Percentiles rank a stretch among this genome's conserved stretches.
phyloP scores from a whole-genome alignment of 2,329 filamentous ascomycete species.

The Aureobasidium leucospermi region DNA sequence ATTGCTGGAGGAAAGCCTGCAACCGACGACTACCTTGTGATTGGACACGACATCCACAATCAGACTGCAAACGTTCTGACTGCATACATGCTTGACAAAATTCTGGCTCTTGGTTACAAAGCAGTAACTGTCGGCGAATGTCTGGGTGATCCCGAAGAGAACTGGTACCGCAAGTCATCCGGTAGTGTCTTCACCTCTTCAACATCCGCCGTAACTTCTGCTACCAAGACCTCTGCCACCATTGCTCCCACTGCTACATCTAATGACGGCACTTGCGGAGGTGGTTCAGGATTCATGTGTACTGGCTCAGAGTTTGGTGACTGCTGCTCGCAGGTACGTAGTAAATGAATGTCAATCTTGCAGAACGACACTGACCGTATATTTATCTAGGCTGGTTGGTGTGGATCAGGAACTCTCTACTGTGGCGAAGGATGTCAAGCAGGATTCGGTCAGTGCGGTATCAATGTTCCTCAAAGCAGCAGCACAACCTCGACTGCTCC shows the following conservation, averaged over 20 bases:
- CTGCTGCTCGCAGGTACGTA: constrained; percentile 5
- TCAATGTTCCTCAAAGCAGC: constrained; percentile 4
- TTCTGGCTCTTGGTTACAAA: constrained; percentile 34
- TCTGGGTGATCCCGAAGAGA: constrained; percentile 36
- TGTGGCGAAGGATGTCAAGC: constrained; percentile 26
- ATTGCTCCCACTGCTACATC: constrained; percentile 2
- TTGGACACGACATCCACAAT: constrained; percentile 45
- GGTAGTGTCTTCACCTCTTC: constrained; percentile 8
- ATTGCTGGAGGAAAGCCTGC: constrained; percentile 28
- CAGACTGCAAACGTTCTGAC: constrained; percentile 40
- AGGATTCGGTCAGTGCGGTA: constrained; percentile 22
- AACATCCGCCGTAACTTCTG: constrained; percentile 2
- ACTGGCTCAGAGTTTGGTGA: constrained; percentile 12
- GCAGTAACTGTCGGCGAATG: constrained; percentile 43
- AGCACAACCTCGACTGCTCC: neutral
- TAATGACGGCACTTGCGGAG: constrained; percentile 4
- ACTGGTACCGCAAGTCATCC: constrained; percentile 42
- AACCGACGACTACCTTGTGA: constrained; percentile 39
- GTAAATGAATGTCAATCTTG: neutral
- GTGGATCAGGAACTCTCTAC: constrained; percentile 10
- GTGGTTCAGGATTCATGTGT: constrained; percentile 12
- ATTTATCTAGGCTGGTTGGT: neutral
- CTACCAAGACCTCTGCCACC: constrained; percentile 14
- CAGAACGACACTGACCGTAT: neutral
- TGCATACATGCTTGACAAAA: constrained; percentile 36